Base-by-base conservation (phyloP, 2,329 filamentous ascomycete species). In the Beauveria brongniartii region DNA sequence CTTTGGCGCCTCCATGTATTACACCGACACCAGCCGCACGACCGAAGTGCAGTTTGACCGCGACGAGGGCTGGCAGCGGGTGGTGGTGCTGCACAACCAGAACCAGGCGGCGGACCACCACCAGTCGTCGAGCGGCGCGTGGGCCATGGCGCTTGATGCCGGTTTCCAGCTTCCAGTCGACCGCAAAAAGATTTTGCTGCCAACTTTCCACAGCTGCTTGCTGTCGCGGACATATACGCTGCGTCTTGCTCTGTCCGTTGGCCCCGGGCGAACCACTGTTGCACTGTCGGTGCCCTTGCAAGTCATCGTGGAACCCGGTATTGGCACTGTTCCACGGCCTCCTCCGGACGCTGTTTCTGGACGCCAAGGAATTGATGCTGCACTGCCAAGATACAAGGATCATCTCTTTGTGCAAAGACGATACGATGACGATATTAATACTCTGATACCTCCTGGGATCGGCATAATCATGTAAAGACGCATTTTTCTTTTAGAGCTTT, bases 181-280 rank as follows among this genome's bases (percentile, higher is more conserved):
- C 40, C 18, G 44, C 22, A 53, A 20, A 16, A 59, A 37, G 20
- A 40, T 59, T 2, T 20, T 59, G 24, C 48, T 59, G 24, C 57
- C 57, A 1, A 59, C 34, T 1, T 59, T 59, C 20, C 48, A 59
- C 20, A 53, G 57, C 57, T 59, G 57, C 57, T 9, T 59, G 30
- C 5, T 59, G 57, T 59, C 57, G 22, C 57, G 57, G 34, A 53
- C 28, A 24, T 59, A 59, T 10, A 53, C 48, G 8, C 40, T 59
- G 37, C 57, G 57, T 16, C 18, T 59, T 6, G 28, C n/a, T 3
- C 10, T 59, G 6, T 46, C n/a, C 5, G 1, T 59, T 3, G 57
- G 57, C 2, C 57, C 57, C 1, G 57, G 57, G 1, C 48, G 40
- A 10, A 47, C 14, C 24, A 28, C 5, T 9, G 12, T 59, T n/a